A percentile compares a stretch with the other conserved stretches of the same genome.
Conservation (phyloP, 352 stramenopile species). For the Globisporangium ultimum region DNA sequence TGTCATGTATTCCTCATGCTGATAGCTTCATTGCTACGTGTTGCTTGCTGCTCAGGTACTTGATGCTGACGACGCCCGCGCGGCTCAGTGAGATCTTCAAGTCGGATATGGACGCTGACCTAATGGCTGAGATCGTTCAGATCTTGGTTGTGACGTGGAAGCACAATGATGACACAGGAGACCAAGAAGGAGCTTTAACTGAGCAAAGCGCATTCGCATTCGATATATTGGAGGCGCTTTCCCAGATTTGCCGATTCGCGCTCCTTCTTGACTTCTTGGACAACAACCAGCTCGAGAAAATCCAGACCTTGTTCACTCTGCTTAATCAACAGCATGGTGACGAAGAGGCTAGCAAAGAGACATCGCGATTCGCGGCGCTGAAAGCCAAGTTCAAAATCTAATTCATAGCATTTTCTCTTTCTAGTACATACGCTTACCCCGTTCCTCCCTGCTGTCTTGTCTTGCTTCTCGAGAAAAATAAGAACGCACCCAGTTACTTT, state of each 20-base stretch:
- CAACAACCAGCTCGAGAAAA: slow-evolving; percentile 52
- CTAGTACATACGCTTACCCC: slow-evolving; percentile 13
- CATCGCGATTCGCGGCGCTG: slow-evolving; percentile 3
- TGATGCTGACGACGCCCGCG: slow-evolving; percentile 47
- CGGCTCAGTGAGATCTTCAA: slow-evolving; percentile 55
- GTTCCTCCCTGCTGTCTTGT: background rate
- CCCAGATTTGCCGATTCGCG: slow-evolving; percentile 43
- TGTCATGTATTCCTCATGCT: background rate
- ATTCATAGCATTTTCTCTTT: background rate
- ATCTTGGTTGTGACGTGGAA: slow-evolving; percentile 36
- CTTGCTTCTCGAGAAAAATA: too few relatives aligned
- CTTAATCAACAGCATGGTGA: background rate
- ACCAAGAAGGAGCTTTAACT: background rate
- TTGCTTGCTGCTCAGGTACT: slow-evolving; percentile 33
- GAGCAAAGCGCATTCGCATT: slow-evolving; percentile 30
- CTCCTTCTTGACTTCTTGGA: slow-evolving; percentile 73
- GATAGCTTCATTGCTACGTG: background rate
- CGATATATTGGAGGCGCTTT: slow-evolving; percentile 35
- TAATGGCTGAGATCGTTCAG: slow-evolving; percentile 64
- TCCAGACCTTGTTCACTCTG: slow-evolving; percentile 31
- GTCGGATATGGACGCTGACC: slow-evolving; percentile 65
- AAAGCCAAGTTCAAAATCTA: slow-evolving; percentile 15
- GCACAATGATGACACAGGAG: slow-evolving; percentile 10
- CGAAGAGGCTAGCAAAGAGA: background rate
- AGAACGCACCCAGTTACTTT: slow-evolving; percentile 6